Percentiles rank a stretch among this genome's conserved stretches.
Conservation (phyloP, 164 flowering plant species). For the Echeveria elegans region DNA sequence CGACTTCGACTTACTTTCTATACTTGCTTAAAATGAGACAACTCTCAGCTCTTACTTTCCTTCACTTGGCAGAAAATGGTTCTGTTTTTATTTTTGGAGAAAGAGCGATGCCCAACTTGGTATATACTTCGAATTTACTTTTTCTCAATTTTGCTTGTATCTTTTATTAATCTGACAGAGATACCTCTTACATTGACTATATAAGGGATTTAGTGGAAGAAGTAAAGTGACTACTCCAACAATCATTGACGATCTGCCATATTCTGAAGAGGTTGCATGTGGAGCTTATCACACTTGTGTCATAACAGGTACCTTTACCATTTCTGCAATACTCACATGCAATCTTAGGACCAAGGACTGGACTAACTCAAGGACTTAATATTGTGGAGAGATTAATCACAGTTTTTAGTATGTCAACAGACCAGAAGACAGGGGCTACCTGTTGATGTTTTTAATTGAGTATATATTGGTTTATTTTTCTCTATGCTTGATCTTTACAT, state of each 20-base stretch:
- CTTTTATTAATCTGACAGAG: not conserved
- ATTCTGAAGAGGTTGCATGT: conserved; percentile 69
- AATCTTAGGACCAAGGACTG: not conserved
- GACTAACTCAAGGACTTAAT: not conserved
- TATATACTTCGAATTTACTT: conserved; percentile 15
- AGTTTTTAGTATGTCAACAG: not conserved
- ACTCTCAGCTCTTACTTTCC: not conserved
- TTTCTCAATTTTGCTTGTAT: not conserved
- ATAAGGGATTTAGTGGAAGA: conserved; percentile 45
- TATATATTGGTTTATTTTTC: not conserved
- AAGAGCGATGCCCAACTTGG: conserved; percentile 41
- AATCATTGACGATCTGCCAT: conserved; percentile 40
- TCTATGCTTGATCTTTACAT: not conserved
- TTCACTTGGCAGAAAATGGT: conserved; percentile 54
- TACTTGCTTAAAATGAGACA: not conserved
- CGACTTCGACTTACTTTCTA: too few species aligned
- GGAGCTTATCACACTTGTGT: conserved; percentile 97
- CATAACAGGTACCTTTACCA: conserved; percentile 43
- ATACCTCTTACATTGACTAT: conserved; percentile 9
- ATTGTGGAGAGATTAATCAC: not conserved
- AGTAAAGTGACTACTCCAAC: conserved; percentile 39
- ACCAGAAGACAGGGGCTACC: not conserved
- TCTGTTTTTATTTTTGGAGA: conserved; percentile 75
- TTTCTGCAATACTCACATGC: not conserved
- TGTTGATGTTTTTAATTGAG: not conserved